Conservation (phyloP, 495 filamentous ascomycete genomes). For the Lentithecium fluviatile region DNA sequence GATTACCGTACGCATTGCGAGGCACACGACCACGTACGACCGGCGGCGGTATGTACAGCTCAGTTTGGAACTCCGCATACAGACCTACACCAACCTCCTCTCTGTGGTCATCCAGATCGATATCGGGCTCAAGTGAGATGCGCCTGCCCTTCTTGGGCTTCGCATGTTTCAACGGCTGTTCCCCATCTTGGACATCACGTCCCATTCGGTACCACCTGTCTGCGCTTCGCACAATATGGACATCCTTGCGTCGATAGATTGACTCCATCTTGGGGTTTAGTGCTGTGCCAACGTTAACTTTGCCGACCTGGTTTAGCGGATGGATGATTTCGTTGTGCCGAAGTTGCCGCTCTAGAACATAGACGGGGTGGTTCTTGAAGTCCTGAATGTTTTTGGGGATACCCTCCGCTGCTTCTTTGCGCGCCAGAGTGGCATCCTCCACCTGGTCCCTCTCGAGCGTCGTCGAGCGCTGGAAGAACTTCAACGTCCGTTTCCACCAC, state of each 20-base stretch:
- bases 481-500: constrained; percentile 71
- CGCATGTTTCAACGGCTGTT: constrained; percentile 73
- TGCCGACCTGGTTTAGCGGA: constrained; percentile 70
- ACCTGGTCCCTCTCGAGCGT: constrained; percentile 60
- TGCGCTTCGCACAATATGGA: constrained; percentile 68
- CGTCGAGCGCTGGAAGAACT: constrained; percentile 53
- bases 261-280: constrained; percentile 58
- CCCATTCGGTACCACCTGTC: constrained; percentile 89
- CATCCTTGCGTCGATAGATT: constrained; percentile 77
- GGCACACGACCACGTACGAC: constrained; percentile 74
- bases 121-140: constrained; percentile 11
- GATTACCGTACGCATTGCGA: constrained; percentile 82
- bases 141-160: constrained; percentile 45
- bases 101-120: constrained; percentile 36
- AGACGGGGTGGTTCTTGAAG: constrained; percentile 90
- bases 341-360: constrained; percentile 86
- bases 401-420: constrained; percentile 69
- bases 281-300: constrained; percentile 67
- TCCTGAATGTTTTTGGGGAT: constrained; percentile 89
- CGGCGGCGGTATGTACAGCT: constrained; percentile 69
- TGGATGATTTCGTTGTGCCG: constrained; percentile 75
- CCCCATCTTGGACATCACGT: constrained; percentile 64
- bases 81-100: constrained; percentile 52
- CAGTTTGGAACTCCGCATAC: constrained; percentile 75
- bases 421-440: constrained; percentile 72